Percentiles rank a stretch among this genome's conserved stretches.
Conservation (phyloP, 495 filamentous ascomycete genomes). For the Peziza echinospora region DNA sequence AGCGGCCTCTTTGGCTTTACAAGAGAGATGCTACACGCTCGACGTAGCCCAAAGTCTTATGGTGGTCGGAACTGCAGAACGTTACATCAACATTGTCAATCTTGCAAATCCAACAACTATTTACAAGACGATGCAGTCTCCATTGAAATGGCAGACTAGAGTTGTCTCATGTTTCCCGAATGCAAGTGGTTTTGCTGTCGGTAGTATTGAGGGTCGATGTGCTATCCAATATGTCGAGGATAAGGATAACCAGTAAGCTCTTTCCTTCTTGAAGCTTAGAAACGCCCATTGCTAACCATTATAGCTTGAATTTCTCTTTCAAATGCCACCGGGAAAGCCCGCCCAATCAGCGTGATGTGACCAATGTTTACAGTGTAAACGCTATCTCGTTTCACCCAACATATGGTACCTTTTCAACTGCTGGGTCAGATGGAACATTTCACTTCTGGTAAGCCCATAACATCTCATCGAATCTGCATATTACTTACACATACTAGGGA, state of each 20-base stretch:
- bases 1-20: slow-evolving; percentile 39
- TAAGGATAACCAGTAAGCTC: slow-evolving; percentile 46
- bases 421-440: slow-evolving; percentile 73
- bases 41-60: slow-evolving; percentile 60
- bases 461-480: no score
- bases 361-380: slow-evolving; percentile 75
- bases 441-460: slow-evolving; percentile 52
- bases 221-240: slow-evolving; percentile 78
- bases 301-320: slow-evolving; percentile 66
- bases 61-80: slow-evolving; percentile 66
- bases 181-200: slow-evolving; percentile 63
- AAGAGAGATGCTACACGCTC: slow-evolving; percentile 73
- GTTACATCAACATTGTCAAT: slow-evolving; percentile 71
- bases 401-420: slow-evolving; percentile 70
- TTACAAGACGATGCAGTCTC: slow-evolving; percentile 64
- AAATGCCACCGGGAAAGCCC: slow-evolving; percentile 74
- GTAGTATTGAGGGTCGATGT: slow-evolving; percentile 74
- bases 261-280: background rate
- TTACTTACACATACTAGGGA: slow-evolving; percentile 25
- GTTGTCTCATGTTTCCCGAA: slow-evolving; percentile 70
- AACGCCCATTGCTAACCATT: slow-evolving; percentile 6
- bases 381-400: slow-evolving; percentile 68
- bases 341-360: slow-evolving; percentile 36
- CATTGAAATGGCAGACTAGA: slow-evolving; percentile 73
- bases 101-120: slow-evolving; percentile 54